Percentiles rank a stretch among this genome's conserved stretches.
Conservation (phyloP, 2,329 filamentous ascomycete species). For the Calonectria ilicicola region DNA sequence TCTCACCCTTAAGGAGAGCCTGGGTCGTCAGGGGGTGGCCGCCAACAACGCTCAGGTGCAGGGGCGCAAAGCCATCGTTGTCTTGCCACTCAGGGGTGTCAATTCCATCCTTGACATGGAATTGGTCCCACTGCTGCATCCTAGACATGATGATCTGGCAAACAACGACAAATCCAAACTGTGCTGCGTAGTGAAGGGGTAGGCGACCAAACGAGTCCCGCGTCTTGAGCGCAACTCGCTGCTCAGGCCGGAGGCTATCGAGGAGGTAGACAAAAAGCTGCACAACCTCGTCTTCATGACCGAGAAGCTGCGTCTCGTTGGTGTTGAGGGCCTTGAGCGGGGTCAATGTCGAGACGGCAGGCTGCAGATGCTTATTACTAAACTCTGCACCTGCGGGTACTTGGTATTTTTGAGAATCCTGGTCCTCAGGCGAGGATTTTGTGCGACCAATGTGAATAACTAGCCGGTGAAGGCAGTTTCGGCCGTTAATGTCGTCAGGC, state of each 20-base stretch:
- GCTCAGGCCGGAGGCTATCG: slow-evolving; percentile 74
- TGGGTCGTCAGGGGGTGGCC: slow-evolving; percentile 90
- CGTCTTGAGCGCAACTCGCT: slow-evolving; percentile 74
- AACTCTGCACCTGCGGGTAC: slow-evolving; percentile 66
- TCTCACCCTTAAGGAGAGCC: slow-evolving; percentile 82
- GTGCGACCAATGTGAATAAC: slow-evolving; percentile 92
- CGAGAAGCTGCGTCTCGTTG: slow-evolving; percentile 75
- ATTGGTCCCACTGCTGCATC: slow-evolving; percentile 91
- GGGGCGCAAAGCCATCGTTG: slow-evolving; percentile 87
- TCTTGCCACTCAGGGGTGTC: slow-evolving; percentile 93
- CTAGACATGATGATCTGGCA: slow-evolving; percentile 88
- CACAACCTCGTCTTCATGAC: slow-evolving; percentile 80
- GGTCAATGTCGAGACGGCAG: slow-evolving; percentile 76
- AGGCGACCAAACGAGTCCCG: slow-evolving; percentile 85
- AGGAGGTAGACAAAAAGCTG: slow-evolving; percentile 74
- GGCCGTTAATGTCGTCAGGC: slow-evolving; percentile 90
- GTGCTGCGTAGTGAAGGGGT: slow-evolving; percentile 92
- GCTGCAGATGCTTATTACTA: slow-evolving; percentile 80
- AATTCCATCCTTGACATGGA: slow-evolving; percentile 86
- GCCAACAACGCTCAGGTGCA: slow-evolving; percentile 92
- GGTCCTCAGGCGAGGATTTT: slow-evolving; percentile 62
- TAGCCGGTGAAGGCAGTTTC: slow-evolving; percentile 92
- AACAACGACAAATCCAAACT: slow-evolving; percentile 93
- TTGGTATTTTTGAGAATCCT: slow-evolving; percentile 63
- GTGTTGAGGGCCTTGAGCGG: slow-evolving; percentile 71